Evolutionary conservation across 305 asterid genomes (phyloP).

Genomic region (Solanum hybrid): DNA sequence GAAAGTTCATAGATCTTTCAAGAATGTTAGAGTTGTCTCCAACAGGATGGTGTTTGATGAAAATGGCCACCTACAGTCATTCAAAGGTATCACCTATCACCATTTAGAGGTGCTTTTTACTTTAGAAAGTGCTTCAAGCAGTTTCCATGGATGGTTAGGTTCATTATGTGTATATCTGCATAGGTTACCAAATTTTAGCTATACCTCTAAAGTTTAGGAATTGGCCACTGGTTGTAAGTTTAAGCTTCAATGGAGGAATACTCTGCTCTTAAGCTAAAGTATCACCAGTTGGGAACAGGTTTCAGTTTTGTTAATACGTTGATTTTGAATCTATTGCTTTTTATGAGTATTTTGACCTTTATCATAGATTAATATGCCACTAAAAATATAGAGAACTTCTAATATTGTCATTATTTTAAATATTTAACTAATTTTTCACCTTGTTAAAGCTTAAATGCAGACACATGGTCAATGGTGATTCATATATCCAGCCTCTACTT

Average conservation of each 20-base stretch:
- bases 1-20: slow-evolving; percentile 75
- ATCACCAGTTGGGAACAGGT: not conserved
- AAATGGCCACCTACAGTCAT: slow-evolving; percentile 57
- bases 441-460: not conserved
- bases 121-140: not conserved
- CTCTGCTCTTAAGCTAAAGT: not conserved
- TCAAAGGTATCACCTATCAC: slow-evolving; percentile 39
- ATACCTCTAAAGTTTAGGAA: not conserved
- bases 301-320: not conserved
- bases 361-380: not conserved
- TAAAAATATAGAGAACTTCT: not conserved
- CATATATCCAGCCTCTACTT: not conserved
- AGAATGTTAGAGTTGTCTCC: slow-evolving; percentile 75
- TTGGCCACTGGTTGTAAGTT: not conserved
- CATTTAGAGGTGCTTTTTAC: not conserved
- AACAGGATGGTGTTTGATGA: slow-evolving; percentile 79
- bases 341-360: not conserved
- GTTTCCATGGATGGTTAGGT: not conserved
- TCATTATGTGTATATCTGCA: not conserved
- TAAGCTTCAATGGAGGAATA: not conserved
- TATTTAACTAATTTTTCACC: not conserved
- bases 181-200: not conserved
- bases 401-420: not conserved
- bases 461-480: not conserved
- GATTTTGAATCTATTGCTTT: not conserved